A percentile compares a stretch with the other conserved stretches of the same genome.
phyloP scores from a whole-genome alignment of 176 grass and related monocot species.

The Eremochloa ophiuroides region DNA sequence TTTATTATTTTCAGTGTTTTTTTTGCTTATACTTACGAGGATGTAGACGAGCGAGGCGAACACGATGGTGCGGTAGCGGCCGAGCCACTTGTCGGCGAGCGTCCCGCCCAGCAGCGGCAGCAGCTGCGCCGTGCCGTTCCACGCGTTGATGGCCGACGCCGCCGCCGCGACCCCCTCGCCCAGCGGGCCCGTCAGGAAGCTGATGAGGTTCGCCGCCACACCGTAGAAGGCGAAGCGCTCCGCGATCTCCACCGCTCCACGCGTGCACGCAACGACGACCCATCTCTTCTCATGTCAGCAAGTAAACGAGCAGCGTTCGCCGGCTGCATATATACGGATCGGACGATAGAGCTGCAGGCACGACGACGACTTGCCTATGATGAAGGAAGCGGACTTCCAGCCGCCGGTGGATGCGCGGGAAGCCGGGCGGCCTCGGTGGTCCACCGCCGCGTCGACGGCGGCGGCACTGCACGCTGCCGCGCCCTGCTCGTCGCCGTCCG shows the following conservation, averaged over 20 bases:
- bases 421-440: conserved; percentile 47
- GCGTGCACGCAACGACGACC: neutral
- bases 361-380: conserved; percentile 36
- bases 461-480: neutral
- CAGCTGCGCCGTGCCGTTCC: conserved; percentile 42
- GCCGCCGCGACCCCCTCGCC: conserved; percentile 36
- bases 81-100: conserved; percentile 43
- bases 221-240: conserved; percentile 52
- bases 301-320: neutral
- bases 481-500: neutral
- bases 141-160: conserved; percentile 41
- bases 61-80: conserved; percentile 41
- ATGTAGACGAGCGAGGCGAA: conserved; percentile 22
- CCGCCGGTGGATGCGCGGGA: conserved; percentile 41
- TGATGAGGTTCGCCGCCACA: conserved; percentile 43
- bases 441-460: conserved; percentile 18
- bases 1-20: neutral
- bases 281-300: neutral
- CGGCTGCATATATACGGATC: too few species aligned
- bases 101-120: conserved; percentile 48
- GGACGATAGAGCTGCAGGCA: neutral
- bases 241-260: conserved; percentile 53
- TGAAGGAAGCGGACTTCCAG: conserved; percentile 45
- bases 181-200: conserved; percentile 53
- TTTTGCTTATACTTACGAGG: neutral